Conservation (phyloP, 2,329 filamentous ascomycete genomes). For the Talaromyces sp. region DNA sequence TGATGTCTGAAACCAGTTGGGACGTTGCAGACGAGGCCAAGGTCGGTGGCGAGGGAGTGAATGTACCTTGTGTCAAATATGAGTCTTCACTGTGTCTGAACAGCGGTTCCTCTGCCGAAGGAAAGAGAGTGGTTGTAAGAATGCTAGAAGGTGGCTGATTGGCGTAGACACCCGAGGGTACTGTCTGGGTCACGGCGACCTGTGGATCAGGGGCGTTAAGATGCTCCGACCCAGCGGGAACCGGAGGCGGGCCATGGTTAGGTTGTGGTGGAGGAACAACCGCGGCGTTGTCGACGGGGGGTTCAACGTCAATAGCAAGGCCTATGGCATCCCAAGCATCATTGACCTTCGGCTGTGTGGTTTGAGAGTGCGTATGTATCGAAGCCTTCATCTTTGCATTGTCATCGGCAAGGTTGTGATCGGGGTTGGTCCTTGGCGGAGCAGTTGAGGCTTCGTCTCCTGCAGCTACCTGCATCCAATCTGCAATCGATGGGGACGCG, state of each 20-base stretch:
- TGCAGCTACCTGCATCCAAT: conserved; percentile 45
- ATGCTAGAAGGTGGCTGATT: conserved; percentile 16
- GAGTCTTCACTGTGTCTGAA: conserved; percentile 34
- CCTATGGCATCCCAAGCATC: conserved; percentile 36
- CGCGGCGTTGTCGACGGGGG: conserved; percentile 19
- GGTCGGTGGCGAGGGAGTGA: conserved; percentile 26
- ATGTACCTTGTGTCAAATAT: conserved; percentile 26
- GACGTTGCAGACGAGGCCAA: conserved; percentile 35
- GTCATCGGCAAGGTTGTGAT: conserved; percentile 12
- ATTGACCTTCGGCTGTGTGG: conserved; percentile 19
- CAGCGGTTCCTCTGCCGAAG: conserved; percentile 20
- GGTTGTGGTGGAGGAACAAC: conserved; percentile 37
- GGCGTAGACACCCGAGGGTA: conserved; percentile 14
- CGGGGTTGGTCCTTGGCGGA: conserved; percentile 11
- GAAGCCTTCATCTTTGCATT: conserved; percentile 23
- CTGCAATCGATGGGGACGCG: conserved; percentile 46
- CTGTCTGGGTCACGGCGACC: conserved; percentile 4
- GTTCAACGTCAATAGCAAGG: conserved; percentile 39
- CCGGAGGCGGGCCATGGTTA: conserved; percentile 44
- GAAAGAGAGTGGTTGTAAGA: conserved; percentile 17
- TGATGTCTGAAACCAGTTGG: conserved; percentile 20
- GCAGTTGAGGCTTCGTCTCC: conserved; percentile 37
- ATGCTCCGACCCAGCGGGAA: conserved; percentile 16
- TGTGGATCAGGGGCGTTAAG: conserved; percentile 6
- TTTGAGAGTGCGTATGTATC: conserved; percentile 16